phyloP scores from a whole-genome alignment of 352 stramenopile species.

The Pythium angustatum region DNA sequence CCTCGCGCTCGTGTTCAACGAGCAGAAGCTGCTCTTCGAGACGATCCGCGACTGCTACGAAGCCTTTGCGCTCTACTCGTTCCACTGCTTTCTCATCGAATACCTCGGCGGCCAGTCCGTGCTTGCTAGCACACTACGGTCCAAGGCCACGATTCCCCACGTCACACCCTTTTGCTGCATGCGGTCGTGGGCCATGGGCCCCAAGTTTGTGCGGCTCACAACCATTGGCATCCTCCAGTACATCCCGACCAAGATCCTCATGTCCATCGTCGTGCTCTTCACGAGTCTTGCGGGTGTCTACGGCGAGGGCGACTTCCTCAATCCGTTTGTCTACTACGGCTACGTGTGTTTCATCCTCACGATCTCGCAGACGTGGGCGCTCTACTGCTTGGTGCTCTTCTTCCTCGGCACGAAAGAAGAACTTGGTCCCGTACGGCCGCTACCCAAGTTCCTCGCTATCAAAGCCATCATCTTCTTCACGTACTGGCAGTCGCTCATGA shows the following conservation, averaged over 20 bases:
- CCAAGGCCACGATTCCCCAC: conserved; percentile 83
- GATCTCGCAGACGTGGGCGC: conserved; percentile 89
- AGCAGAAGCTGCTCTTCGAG: conserved; percentile 90
- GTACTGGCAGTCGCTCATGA: conserved; percentile 93
- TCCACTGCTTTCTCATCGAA: conserved; percentile 92
- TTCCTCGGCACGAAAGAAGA: conserved; percentile 92
- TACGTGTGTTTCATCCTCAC: conserved; percentile 92
- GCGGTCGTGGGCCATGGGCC: conserved; percentile 88
- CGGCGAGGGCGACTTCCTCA: conserved; percentile 87
- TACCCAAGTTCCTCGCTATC: conserved; percentile 94
- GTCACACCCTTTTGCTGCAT: conserved; percentile 87
- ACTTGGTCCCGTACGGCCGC: conserved; percentile 84
- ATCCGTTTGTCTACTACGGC: conserved; percentile 76
- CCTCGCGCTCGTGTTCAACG: conserved; percentile 88
- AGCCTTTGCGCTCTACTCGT: conserved; percentile 93
- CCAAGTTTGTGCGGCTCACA: conserved; percentile 92
- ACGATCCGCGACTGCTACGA: conserved; percentile 93
- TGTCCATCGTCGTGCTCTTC: conserved; percentile 87
- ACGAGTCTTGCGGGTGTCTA: conserved; percentile 87
- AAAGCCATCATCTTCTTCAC: conserved; percentile 96
- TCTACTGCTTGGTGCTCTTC: conserved; percentile 95
- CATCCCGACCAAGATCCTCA: conserved; percentile 89
- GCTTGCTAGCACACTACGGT: conserved; percentile 81
- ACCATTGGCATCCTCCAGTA: conserved; percentile 94
- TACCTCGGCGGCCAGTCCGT: conserved; percentile 85